phyloP scores from a whole-genome alignment of 352 stramenopile genomes.

The Pythium grandisporangium region DNA sequence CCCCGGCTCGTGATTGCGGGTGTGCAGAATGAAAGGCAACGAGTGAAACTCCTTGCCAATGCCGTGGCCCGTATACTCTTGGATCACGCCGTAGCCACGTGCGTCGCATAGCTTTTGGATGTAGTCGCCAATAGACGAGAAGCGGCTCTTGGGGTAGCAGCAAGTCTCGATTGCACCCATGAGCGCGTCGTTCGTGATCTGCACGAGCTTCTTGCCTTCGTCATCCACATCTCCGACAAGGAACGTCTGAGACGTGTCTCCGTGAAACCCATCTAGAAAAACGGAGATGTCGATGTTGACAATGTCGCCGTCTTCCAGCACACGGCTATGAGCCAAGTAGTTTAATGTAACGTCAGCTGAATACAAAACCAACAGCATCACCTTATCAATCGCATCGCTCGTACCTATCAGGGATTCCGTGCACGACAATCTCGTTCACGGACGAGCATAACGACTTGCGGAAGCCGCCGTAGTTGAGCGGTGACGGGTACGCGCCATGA shows the following conservation, averaged over 20 bases:
- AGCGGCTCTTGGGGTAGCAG: conserved; percentile 90
- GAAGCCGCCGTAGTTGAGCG: conserved; percentile 92
- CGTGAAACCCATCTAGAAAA: conserved; percentile 92
- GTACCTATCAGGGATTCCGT: conserved; percentile 93
- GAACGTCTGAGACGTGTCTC: conserved; percentile 97
- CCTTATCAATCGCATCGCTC: background rate
- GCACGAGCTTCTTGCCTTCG: conserved; percentile 77
- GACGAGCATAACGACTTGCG: conserved; percentile 94
- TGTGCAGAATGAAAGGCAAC: conserved; percentile 92
- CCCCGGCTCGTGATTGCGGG: conserved; percentile 73
- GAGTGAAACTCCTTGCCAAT: conserved; percentile 95
- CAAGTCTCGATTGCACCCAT: conserved; percentile 79
- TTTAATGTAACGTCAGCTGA: too few relatives aligned
- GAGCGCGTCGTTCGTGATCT: conserved; percentile 80
- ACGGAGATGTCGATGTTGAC: conserved; percentile 97
- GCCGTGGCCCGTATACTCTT: conserved; percentile 95
- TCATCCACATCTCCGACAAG: conserved; percentile 91
- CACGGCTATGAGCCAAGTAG: too few relatives aligned
- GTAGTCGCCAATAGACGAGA: conserved; percentile 91
- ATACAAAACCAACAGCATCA: background rate
- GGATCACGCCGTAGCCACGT: conserved; percentile 73
- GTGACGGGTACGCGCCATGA: conserved; percentile 81
- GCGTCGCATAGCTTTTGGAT: conserved; percentile 86
- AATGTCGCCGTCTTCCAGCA: conserved; percentile 90
- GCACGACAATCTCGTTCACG: conserved; percentile 97